Percentiles rank a stretch among this genome's conserved stretches.
These are phyloP conservation scores for Alternaria infectoria DNA, from an alignment of 2,329 filamentous ascomycete species.

Conservation along the genomic window DNA sequence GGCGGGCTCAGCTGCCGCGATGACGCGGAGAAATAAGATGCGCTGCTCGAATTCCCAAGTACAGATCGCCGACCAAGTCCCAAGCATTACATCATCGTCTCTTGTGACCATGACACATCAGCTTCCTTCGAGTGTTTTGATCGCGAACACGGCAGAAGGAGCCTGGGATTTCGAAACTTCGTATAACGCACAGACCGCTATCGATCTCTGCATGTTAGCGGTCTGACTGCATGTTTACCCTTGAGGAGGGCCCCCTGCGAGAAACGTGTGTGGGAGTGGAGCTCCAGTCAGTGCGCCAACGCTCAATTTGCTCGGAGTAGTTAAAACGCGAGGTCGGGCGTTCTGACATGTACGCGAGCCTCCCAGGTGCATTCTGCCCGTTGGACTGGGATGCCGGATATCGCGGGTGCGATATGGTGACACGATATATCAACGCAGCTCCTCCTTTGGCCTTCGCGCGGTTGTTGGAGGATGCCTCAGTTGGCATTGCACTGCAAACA, in stretches of 20 bases:
- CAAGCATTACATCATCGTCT: slow-evolving; percentile 28
- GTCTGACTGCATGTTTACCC: slow-evolving; percentile 8
- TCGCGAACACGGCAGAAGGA: background rate
- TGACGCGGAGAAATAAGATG: slow-evolving; percentile 24
- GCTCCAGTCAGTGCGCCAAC: slow-evolving; percentile 6
- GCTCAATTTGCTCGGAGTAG: slow-evolving; percentile 10
- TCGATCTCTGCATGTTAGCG: slow-evolving; percentile 2
- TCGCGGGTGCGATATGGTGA: slow-evolving; percentile 5
- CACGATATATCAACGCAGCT: background rate
- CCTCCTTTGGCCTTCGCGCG: background rate
- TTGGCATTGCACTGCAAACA: background rate
- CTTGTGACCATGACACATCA: slow-evolving; percentile 5
- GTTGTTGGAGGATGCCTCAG: background rate
- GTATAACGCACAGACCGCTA: slow-evolving; percentile 5
- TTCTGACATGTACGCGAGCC: background rate
- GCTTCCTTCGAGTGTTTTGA: background rate
- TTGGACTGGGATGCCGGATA: slow-evolving; percentile 14
- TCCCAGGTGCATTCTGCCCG: background rate
- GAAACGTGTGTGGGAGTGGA: slow-evolving; percentile 11
- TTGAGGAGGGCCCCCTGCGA: slow-evolving; percentile 7
- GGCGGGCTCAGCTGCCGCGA: slow-evolving; percentile 17
- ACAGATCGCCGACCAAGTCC: slow-evolving; percentile 14
- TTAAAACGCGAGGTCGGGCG: slow-evolving; percentile 1
- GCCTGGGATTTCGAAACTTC: background rate
- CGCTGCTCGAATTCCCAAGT: slow-evolving; percentile 12